Evolutionary conservation across 1,284 basidiomycete genomes (phyloP).

Genomic region (Ganoderma leucocontextum): DNA sequence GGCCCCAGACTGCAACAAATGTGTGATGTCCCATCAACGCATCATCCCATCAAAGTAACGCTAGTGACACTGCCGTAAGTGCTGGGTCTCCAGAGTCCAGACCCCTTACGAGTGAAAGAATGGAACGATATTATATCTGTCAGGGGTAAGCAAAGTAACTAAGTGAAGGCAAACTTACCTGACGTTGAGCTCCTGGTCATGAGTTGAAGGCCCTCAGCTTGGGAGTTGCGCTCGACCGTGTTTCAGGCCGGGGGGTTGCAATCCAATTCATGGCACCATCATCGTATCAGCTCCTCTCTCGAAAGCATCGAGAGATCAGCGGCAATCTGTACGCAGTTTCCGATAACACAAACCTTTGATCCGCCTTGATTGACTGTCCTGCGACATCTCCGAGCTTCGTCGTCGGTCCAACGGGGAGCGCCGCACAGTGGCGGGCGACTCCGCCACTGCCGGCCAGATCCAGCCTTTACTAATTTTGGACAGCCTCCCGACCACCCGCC

Average conservation of each 20-base stretch:
- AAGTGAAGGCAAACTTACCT: background rate
- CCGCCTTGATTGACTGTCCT: constrained; percentile 29
- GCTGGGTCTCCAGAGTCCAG: constrained; percentile 16
- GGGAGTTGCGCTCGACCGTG: background rate
- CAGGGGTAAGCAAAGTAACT: background rate
- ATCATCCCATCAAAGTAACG: constrained; percentile 30
- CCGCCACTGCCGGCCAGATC: background rate
- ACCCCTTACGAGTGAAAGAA: constrained; percentile 4
- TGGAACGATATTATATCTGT: background rate
- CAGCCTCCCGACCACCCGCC: background rate
- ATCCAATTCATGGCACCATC: background rate
- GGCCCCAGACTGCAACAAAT: constrained; percentile 28
- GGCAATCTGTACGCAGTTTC: constrained; percentile 30
- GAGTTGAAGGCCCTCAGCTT: background rate
- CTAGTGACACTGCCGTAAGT: constrained; percentile 26
- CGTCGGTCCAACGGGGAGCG: constrained; percentile 6
- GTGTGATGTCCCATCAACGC: constrained; percentile 33
- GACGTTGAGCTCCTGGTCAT: background rate
- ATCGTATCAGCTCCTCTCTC: constrained; percentile 21
- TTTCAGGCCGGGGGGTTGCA: background rate
- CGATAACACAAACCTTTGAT: constrained; percentile 30
- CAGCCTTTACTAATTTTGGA: background rate
- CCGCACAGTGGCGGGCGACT: background rate
- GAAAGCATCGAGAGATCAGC: constrained; percentile 21
- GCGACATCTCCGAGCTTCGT: constrained; percentile 3